Base-by-base conservation (phyloP, 208 protist species). In the Trypanosoma brucei region DNA sequence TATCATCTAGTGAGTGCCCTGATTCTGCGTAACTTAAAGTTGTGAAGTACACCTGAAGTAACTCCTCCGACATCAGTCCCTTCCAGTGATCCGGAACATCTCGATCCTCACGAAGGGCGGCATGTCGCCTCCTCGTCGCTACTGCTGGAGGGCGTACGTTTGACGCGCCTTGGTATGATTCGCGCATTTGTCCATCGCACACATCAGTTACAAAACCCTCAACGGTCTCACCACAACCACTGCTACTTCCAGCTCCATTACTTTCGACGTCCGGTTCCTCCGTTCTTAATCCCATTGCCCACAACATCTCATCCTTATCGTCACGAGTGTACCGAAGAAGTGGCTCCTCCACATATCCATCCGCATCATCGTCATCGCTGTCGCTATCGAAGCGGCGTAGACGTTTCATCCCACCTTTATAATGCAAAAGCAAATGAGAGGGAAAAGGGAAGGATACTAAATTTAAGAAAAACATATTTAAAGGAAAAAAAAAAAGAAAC, bases 281-380 rank as follows among this genome's bases (percentile, higher is more conserved):
- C 36, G 34, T 30, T 13, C 30, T 48, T 14, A 86, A 33, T 3
- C 80, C 76, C 70, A 78, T 76, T 22, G 71, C 73, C 37, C 53
- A 35, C 22, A 83, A 31, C 39, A 63, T 59, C 33, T 86, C 76
- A 14, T 55, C 57, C 34, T 37, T 44, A n/a, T 58, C 30, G 9
- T 51, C 48, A n/a, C 59, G 34, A 14, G 81, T 76, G 56, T 84
- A 81, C 39, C 53, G 48, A 3, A 74, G 46, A 9, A 92, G 70
- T 2, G 68, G 70, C 3, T 69, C 67, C 22, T 59, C 65, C 6
- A 51, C 38, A 31, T 53, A 46, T 30, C 34, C 55, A 31, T 73
- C 67, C 59, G 76, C 72, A 44, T 88, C 81, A 66, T 94, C 88
- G 0, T 91, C 79, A 53, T 92, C 85, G 62, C 86, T 80, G 35